phyloP scores from a whole-genome alignment of 1,284 basidiomycete genomes.

The Ceratobasidium sp. region DNA sequence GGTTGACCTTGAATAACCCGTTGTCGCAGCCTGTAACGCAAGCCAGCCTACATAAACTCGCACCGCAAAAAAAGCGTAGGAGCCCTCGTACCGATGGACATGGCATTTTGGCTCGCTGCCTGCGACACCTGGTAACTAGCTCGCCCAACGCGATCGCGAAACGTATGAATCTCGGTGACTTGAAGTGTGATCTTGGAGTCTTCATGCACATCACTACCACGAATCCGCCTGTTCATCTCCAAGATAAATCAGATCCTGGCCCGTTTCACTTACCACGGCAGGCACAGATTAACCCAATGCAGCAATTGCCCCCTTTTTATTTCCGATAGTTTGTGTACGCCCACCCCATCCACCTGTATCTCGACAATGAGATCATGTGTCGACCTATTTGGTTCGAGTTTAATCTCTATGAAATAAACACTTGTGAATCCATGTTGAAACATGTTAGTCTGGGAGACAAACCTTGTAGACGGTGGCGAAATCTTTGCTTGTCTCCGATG shows the following conservation, averaged over 20 bases:
- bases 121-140: not conserved
- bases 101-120: not conserved
- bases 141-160: not conserved
- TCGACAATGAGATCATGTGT: not conserved
- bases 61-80: too few species aligned
- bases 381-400: not conserved
- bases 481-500: not conserved
- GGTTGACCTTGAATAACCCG: not conserved
- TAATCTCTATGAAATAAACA: not conserved
- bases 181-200: not conserved
- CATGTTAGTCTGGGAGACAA: too few species aligned
- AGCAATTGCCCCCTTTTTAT: not conserved
- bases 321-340: not conserved
- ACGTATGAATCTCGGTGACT: slow-evolving; percentile 2
- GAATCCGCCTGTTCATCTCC: not conserved
- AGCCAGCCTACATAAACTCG: not conserved
- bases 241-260: not conserved
- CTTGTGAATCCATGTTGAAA: not conserved
- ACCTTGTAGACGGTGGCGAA: not conserved
- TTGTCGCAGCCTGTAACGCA: not conserved
- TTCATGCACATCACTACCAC: not conserved
- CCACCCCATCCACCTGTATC: not conserved
- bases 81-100: not conserved
- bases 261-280: not conserved
- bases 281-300: not conserved